Conservation (phyloP, 352 stramenopile species). For the Peronospora belbahrii region DNA sequence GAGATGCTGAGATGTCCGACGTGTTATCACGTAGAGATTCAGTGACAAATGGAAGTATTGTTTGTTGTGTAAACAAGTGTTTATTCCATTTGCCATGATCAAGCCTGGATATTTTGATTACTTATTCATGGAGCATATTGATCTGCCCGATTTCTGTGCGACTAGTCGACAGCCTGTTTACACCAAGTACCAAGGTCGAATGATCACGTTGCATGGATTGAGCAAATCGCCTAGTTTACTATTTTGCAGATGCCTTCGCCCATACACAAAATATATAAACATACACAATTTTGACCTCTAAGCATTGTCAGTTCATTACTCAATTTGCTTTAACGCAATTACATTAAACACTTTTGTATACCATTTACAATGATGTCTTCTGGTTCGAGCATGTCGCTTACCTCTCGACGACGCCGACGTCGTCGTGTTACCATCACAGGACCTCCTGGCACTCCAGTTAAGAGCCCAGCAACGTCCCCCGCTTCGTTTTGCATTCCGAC, state of each 20-base stretch:
- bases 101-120: constrained; percentile 5
- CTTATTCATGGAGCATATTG: too few species aligned
- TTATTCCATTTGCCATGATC: constrained; percentile 1
- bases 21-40: constrained; percentile 27
- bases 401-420: constrained; percentile 16
- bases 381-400: constrained; percentile 16
- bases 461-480: constrained; percentile 10
- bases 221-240: constrained; percentile 9
- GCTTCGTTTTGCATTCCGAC: constrained; percentile 13
- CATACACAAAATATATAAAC: too few species aligned
- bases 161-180: too few species aligned
- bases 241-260: background rate
- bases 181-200: too few species aligned
- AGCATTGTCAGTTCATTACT: too few species aligned
- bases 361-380: constrained; percentile 13
- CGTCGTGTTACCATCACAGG: constrained; percentile 8
- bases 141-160: too few species aligned
- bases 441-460: constrained; percentile 8
- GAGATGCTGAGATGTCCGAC: constrained; percentile 26
- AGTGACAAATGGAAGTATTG: constrained; percentile 3
- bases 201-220: constrained; percentile 6
- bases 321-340: constrained; percentile 14
- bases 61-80: constrained; percentile 1
- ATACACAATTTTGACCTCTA: too few species aligned
- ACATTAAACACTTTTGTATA: background rate